Evolutionary conservation across 352 stramenopile species (phyloP).

Genomic region (Pythium insidiosum): DNA sequence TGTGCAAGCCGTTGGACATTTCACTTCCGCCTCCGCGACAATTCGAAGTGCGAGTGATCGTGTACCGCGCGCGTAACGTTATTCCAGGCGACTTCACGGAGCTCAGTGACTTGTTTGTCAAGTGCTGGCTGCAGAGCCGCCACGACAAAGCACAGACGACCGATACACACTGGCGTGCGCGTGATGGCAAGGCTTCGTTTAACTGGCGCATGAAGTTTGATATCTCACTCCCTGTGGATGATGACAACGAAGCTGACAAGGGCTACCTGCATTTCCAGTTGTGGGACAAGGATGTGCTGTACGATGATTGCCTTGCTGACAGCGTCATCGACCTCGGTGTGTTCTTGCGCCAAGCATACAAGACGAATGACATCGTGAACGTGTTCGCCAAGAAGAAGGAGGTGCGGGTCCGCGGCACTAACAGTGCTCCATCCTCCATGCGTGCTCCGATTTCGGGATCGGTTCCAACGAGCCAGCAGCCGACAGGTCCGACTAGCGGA

Average conservation of each 20-base stretch:
- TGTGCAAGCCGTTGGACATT: constrained; percentile 72
- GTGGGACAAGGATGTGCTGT: constrained; percentile 75
- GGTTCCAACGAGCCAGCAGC: too few relatives aligned
- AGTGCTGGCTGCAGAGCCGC: constrained; percentile 80
- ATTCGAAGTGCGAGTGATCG: constrained; percentile 89
- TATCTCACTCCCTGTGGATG: constrained; percentile 69
- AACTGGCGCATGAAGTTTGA: constrained; percentile 93
- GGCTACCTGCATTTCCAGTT: constrained; percentile 69
- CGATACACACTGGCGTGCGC: constrained; percentile 89
- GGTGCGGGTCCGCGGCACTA: constrained; percentile 33
- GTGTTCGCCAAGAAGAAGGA: constrained; percentile 71
- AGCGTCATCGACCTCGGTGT: constrained; percentile 50
- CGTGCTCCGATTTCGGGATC: background rate
- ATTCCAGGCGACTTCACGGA: constrained; percentile 75
- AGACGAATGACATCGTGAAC: constrained; percentile 54
- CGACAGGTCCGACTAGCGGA: too few relatives aligned
- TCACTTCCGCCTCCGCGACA: constrained; percentile 54
- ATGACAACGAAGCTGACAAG: constrained; percentile 56
- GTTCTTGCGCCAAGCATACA: constrained; percentile 65
- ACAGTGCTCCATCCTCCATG: constrained; percentile 1
- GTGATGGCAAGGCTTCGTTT: constrained; percentile 80
- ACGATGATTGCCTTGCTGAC: constrained; percentile 75
- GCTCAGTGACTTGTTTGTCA: constrained; percentile 87
- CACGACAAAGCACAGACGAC: constrained; percentile 71
- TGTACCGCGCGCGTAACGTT: constrained; percentile 90